Evolutionary conservation across 108 stramenopile species (phyloP).

Genomic region (Pelagomonas calceolata): DNA sequence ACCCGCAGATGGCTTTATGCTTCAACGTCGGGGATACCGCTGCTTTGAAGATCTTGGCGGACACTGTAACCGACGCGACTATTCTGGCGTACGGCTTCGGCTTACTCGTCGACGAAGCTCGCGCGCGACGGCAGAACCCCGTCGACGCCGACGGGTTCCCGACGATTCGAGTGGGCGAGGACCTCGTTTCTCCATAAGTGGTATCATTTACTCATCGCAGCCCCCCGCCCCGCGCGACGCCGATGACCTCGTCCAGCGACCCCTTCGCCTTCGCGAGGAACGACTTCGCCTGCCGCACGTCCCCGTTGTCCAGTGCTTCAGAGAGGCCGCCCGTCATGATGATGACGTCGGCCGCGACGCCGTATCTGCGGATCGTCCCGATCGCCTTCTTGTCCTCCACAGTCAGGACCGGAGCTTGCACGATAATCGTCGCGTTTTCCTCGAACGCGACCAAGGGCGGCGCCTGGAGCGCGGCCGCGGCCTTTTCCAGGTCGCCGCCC

Average conservation of each 20-base stretch:
- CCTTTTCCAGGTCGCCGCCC: not conserved
- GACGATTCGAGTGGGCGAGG: too few relatives aligned
- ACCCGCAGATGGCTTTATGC: too few relatives aligned
- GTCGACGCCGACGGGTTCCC: too few relatives aligned
- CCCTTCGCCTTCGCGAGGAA: not conserved
- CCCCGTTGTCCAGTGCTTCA: conserved; percentile 13
- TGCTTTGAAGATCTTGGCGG: too few relatives aligned
- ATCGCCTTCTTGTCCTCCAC: conserved; percentile 28
- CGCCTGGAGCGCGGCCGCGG: not conserved
- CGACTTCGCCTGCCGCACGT: not conserved
- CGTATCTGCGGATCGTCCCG: conserved; percentile 31
- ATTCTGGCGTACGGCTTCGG: too few relatives aligned
- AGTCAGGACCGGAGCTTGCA: not conserved
- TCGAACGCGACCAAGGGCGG: not conserved
- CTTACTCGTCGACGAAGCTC: too few relatives aligned
- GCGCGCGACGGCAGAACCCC: too few relatives aligned
- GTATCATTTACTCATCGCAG: too few relatives aligned
- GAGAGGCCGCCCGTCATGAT: conserved; percentile 31
- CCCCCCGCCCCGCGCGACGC: not conserved
- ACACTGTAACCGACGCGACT: too few relatives aligned
- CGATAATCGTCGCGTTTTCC: not conserved
- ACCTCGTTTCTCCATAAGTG: too few relatives aligned
- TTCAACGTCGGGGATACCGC: too few relatives aligned
- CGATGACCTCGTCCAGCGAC: not conserved
- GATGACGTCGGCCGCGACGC: conserved; percentile 31